phyloP scores from a whole-genome alignment of 164 flowering plant species.

The Warburgia ugandensis region DNA sequence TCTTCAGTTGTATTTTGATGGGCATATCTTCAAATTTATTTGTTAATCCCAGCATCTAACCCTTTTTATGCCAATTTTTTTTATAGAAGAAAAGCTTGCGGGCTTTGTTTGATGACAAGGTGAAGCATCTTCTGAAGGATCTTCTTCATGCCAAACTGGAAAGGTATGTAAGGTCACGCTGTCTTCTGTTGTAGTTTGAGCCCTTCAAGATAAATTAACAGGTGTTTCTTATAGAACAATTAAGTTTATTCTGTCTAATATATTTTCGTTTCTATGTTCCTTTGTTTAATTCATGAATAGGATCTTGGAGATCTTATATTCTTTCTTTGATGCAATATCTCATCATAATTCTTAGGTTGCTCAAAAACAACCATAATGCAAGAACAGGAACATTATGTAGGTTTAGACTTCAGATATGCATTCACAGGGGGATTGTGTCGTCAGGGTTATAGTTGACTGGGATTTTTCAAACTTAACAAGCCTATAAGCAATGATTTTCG shows the following conservation, averaged over 20 bases:
- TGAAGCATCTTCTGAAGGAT: conserved; percentile 61
- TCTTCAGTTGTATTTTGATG: neutral
- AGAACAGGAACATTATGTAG: too few relatives aligned
- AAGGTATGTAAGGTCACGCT: conserved; percentile 10
- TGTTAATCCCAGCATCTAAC: too few relatives aligned
- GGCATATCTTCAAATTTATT: too few relatives aligned
- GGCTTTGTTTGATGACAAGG: conserved; percentile 58
- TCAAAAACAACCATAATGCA: neutral
- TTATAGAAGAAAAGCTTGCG: conserved; percentile 72
- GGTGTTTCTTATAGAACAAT: neutral
- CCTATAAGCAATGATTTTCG: too few relatives aligned
- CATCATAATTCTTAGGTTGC: neutral
- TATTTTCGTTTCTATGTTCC: neutral
- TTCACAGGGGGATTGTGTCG: too few relatives aligned
- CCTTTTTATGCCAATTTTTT: conserved; percentile 12
- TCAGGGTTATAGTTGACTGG: too few relatives aligned
- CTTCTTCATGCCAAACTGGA: conserved; percentile 49
- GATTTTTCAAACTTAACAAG: too few relatives aligned
- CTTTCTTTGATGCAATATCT: neutral
- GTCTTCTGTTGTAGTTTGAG: neutral
- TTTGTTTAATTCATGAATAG: neutral
- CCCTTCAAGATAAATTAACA: neutral
- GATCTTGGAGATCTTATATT: neutral
- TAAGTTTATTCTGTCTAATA: neutral
- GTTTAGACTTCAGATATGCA: too few relatives aligned